phyloP scores from a whole-genome alignment of 2,329 filamentous ascomycete species.

The Apiospora sp. region DNA sequence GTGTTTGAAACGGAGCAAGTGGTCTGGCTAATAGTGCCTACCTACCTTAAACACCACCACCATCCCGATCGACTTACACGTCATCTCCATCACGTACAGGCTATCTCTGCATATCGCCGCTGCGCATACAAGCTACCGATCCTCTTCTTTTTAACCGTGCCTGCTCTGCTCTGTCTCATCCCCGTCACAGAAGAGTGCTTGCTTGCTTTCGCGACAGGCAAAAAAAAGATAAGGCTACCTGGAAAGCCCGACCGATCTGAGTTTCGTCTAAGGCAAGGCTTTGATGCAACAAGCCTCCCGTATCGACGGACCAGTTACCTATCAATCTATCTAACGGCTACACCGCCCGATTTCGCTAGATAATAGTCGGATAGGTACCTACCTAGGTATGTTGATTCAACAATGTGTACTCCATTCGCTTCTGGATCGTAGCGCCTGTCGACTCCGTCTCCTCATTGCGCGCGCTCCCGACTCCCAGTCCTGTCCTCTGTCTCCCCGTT shows the following conservation, averaged over 20 bases:
- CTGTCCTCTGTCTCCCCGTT: neutral
- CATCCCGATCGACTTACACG: conserved; percentile 9
- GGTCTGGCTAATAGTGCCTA: neutral
- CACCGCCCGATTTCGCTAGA: conserved; percentile 2
- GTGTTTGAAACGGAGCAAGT: conserved; percentile 8
- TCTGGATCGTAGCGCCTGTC: conserved; percentile 8
- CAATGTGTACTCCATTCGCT: neutral
- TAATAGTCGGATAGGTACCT: neutral
- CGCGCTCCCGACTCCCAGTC: neutral
- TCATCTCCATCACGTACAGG: neutral
- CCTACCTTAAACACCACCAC: neutral
- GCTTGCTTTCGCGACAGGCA: neutral
- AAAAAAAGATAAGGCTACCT: neutral
- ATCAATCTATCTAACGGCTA: conserved; percentile 9
- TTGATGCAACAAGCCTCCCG: conserved; percentile 17
- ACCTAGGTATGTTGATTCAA: neutral
- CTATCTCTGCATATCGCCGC: neutral
- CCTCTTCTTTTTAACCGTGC: neutral
- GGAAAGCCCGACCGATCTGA: neutral
- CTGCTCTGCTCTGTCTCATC: neutral
- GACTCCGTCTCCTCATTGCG: conserved; percentile 7
- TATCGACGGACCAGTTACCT: conserved; percentile 7
- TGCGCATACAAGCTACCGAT: neutral
- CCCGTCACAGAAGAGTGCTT: neutral
- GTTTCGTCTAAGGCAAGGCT: conserved; percentile 9